A percentile compares a stretch with the other conserved stretches of the same genome.
Evolutionary conservation across 192 early-diverging fungal species (phyloP).

Genomic region (Phlyctochytrium planicorne): DNA sequence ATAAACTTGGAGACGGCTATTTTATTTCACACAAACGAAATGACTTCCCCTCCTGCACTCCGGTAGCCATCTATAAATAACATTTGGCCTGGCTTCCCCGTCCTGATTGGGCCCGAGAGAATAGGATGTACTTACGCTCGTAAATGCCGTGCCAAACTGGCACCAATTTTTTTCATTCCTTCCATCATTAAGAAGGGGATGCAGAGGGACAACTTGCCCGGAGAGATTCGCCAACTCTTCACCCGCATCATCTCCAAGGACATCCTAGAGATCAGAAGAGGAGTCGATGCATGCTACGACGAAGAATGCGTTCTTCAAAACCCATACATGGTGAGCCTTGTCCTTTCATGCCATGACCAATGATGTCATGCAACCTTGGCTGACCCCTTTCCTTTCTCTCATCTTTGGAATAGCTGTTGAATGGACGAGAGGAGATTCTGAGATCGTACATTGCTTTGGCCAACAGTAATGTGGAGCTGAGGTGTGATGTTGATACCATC

Average conservation of each 20-base stretch:
- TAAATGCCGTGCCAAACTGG: no score
- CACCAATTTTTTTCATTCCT: no score
- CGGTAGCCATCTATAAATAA: no score
- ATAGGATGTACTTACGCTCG: no score
- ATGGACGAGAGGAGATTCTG: slow-evolving; percentile 45
- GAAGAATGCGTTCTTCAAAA: slow-evolving; percentile 35
- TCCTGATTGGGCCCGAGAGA: no score
- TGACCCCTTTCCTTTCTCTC: neutral
- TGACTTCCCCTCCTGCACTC: no score
- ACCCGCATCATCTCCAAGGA: slow-evolving; percentile 10
- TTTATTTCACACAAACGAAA: no score
- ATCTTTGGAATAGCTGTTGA: slow-evolving; percentile 22
- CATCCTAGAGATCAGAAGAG: neutral
- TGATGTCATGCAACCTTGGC: neutral
- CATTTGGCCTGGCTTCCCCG: no score
- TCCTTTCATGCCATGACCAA: neutral
- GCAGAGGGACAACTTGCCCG: no score
- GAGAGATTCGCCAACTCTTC: slow-evolving; percentile 13
- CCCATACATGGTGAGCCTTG: slow-evolving; percentile 41
- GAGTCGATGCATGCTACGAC: slow-evolving; percentile 35
- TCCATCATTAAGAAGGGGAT: no score
- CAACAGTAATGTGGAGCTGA: slow-evolving; percentile 40
- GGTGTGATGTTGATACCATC: slow-evolving; percentile 29
- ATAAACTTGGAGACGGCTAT: no score
- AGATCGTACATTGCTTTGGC: slow-evolving; percentile 37